Evolutionary conservation across 345 rosid species (phyloP).

Genomic region (Diplotaxis tenuifolia): DNA sequence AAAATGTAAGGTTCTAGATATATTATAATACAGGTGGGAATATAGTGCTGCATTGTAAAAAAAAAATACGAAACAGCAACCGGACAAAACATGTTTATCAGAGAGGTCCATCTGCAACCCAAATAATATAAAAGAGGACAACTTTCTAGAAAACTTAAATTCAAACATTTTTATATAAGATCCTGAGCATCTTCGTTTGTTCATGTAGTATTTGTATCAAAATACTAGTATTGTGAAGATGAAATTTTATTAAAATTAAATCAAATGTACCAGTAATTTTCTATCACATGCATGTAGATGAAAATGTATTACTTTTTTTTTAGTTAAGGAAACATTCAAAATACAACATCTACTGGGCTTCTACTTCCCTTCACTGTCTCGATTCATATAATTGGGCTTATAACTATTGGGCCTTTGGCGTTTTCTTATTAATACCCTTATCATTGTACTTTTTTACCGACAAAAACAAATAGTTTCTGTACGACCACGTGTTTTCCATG

Average conservation of each 20-base stretch:
- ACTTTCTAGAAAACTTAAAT: not conserved
- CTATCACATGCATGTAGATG: no score
- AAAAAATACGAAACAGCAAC: not conserved
- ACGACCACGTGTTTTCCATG: not conserved
- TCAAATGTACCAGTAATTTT: no score
- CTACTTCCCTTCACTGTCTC: not conserved
- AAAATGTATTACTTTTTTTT: no score
- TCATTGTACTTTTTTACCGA: not conserved
- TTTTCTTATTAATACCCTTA: not conserved
- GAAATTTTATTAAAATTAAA: no score
- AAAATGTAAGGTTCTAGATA: not conserved
- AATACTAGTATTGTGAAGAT: no score
- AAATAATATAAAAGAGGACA: not conserved
- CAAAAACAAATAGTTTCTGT: not conserved
- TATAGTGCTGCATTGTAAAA: not conserved
- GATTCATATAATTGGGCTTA: not conserved
- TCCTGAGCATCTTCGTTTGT: not conserved
- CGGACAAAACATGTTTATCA: not conserved
- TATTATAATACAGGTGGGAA: not conserved
- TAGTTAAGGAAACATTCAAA: not conserved
- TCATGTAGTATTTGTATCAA: not conserved
- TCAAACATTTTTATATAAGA: not conserved
- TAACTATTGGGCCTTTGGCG: not conserved
- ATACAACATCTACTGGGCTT: not conserved
- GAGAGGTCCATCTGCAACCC: not conserved